Evolutionary conservation across 1,139 yeast genomes (phyloP).

Genomic region (Debaryomyces singareniensis): DNA sequence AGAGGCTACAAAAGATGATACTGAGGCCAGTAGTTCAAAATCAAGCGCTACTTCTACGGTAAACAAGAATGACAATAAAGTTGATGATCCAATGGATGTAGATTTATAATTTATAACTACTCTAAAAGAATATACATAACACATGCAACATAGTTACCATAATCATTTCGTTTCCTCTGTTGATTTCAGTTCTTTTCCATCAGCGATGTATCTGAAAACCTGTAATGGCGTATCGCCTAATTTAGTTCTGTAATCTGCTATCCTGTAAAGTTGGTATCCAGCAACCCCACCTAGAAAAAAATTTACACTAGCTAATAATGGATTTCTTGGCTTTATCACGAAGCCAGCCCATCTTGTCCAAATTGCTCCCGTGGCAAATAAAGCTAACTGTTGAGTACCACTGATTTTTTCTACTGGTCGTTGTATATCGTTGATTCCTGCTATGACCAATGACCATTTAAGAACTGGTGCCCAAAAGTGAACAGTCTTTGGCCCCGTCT

Average conservation of each 20-base stretch:
- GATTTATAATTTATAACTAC: no score
- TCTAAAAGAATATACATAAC: no score
- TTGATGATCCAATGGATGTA: no score
- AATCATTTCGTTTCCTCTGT: no score
- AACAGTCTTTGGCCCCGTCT: conserved; percentile 91
- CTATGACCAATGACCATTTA: conserved; percentile 85
- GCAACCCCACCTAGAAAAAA: conserved; percentile 91
- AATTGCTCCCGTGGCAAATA: conserved; percentile 85
- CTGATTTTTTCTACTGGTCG: conserved; percentile 90
- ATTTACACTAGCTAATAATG: conserved; percentile 84
- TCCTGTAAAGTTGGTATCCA: conserved; percentile 72
- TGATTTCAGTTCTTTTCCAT: conserved; percentile 29
- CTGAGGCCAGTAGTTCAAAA: no score
- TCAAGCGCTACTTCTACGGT: no score
- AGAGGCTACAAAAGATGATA: no score
- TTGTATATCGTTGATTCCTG: conserved; percentile 79
- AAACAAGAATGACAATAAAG: no score
- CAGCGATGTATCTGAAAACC: conserved; percentile 51
- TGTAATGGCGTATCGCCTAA: conserved; percentile 46
- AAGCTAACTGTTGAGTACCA: conserved; percentile 88
- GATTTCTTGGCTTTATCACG: conserved; percentile 85
- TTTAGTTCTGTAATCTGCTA: conserved; percentile 53
- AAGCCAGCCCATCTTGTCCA: conserved; percentile 98
- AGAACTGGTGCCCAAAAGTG: conserved; percentile 81
- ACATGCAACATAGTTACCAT: no score